Conservation (phyloP, 805 yeast genomes). For the Candida suzukii region DNA sequence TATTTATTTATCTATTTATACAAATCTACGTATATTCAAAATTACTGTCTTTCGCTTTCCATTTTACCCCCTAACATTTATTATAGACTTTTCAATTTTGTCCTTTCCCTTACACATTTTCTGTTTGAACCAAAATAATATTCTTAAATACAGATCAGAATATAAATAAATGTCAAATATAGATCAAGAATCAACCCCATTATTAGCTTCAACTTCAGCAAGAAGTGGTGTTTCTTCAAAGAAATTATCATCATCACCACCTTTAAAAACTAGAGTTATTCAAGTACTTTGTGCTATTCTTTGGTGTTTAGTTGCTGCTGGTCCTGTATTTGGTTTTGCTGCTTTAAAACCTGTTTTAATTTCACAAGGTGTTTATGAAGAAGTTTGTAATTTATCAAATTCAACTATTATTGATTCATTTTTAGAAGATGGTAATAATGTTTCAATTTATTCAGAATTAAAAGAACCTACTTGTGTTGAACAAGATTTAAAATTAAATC, state of each 20-base stretch:
- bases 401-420: background rate
- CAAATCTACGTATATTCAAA: too few species aligned
- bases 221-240: too few species aligned
- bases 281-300: slow-evolving; percentile 69
- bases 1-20: too few species aligned
- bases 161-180: background rate
- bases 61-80: too few species aligned
- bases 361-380: slow-evolving; percentile 67
- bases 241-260: slow-evolving; percentile 10
- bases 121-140: too few species aligned
- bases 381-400: slow-evolving; percentile 38
- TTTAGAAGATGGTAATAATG: too few species aligned
- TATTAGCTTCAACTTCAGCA: too few species aligned
- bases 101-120: too few species aligned
- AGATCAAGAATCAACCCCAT: slow-evolving; percentile 1
- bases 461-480: slow-evolving; percentile 40
- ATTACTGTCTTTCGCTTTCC: too few species aligned
- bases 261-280: slow-evolving; percentile 25
- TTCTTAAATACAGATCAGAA: background rate
- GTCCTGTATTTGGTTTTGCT: slow-evolving; percentile 93
- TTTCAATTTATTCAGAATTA: background rate
- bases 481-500: slow-evolving; percentile 80
- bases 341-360: slow-evolving; percentile 83
- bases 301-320: slow-evolving; percentile 91
- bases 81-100: too few species aligned